Conservation (phyloP, 1,139 yeast genomes). For the Zygosaccharomyces pseudobailii region DNA sequence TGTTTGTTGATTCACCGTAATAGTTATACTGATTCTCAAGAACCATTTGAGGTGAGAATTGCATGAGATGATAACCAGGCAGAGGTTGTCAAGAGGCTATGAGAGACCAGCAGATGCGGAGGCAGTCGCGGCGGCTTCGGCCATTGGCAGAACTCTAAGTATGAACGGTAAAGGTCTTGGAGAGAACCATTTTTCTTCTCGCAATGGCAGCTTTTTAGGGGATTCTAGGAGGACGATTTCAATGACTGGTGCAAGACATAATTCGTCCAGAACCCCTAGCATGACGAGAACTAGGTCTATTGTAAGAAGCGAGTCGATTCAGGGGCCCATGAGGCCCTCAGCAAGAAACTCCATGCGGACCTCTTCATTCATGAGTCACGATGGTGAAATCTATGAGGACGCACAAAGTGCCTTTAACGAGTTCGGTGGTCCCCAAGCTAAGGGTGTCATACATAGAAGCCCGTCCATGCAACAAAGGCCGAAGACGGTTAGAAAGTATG, state of each 20-base stretch:
- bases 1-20: neutral
- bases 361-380: neutral
- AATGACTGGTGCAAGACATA: conserved; percentile 5
- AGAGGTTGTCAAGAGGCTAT: conserved; percentile 10
- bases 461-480: conserved; percentile 17
- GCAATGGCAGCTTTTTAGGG: conserved; percentile 3
- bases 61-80: conserved; percentile 8
- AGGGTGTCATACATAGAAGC: conserved; percentile 13
- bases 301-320: neutral
- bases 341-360: neutral
- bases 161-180: conserved; percentile 25
- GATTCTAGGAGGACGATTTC: conserved; percentile 8
- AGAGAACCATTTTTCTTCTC: conserved; percentile 23
- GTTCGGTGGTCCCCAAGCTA: conserved; percentile 24
- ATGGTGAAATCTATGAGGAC: conserved; percentile 1
- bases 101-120: conserved; percentile 27
- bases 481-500: conserved; percentile 40
- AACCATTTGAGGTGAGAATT: neutral
- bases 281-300: conserved; percentile 2
- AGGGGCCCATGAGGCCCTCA: neutral
- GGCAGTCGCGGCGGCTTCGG: conserved; percentile 44
- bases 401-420: conserved; percentile 11
- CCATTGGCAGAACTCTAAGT: conserved; percentile 36
- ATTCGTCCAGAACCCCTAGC: conserved; percentile 5
- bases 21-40: neutral